Evolutionary conservation across 139 green algal species (phyloP).

Genomic region (Zygnema cylindricum): DNA sequence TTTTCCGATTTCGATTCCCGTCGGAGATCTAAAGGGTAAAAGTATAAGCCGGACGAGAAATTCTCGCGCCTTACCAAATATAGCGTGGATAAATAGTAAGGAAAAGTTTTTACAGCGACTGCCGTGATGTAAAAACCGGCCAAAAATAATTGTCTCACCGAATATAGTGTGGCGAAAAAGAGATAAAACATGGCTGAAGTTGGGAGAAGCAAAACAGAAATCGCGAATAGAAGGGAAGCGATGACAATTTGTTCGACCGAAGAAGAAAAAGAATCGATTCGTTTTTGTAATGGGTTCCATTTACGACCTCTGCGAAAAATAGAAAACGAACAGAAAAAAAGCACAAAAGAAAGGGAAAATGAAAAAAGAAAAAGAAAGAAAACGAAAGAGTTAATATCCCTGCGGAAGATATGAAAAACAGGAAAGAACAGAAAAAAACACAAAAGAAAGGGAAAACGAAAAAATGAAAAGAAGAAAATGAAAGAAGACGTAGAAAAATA

Average conservation of each 20-base stretch:
- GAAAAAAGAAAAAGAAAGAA: not conserved
- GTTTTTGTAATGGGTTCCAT: slow-evolving; percentile 9
- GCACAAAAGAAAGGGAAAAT: not conserved
- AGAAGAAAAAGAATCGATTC: slow-evolving; percentile 12
- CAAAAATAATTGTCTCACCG: not conserved
- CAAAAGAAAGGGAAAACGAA: not conserved
- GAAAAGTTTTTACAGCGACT: not conserved
- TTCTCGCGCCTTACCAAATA: not conserved
- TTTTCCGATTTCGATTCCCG: too few relatives aligned
- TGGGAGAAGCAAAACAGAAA: slow-evolving; percentile 31
- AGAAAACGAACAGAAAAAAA: not conserved
- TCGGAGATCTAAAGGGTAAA: not conserved
- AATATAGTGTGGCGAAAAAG: slow-evolving; percentile 5
- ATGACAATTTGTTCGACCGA: slow-evolving; percentile 27
- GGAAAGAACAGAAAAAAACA: not conserved
- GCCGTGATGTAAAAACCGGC: not conserved
- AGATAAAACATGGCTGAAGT: slow-evolving; percentile 11
- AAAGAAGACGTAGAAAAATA: not conserved
- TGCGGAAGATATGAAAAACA: not conserved
- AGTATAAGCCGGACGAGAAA: not conserved
- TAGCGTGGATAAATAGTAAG: not conserved
- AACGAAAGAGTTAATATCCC: not conserved
- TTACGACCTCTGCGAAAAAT: slow-evolving; percentile 17
- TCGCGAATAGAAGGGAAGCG: slow-evolving; percentile 25
- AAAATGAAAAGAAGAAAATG: not conserved